Conservation (phyloP, 306 rosid species). For the Geum urbanum region DNA sequence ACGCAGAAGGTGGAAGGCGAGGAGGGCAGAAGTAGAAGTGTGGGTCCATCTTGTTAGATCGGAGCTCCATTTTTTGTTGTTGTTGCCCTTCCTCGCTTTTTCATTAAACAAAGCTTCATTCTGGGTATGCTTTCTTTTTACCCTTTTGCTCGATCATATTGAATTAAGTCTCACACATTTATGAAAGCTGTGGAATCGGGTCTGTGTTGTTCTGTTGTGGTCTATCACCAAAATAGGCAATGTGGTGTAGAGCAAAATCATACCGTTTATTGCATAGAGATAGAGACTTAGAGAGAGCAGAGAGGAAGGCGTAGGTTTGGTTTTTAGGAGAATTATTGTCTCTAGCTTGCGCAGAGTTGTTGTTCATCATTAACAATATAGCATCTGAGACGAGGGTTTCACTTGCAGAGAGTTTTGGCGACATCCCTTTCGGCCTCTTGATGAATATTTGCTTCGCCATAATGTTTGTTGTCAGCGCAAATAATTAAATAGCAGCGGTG, state of each 20-base stretch:
- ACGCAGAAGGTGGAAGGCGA: constrained; percentile 47
- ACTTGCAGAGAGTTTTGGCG: constrained; percentile 14
- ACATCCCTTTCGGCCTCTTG: constrained; percentile 9
- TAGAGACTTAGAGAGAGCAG: constrained; percentile 14
- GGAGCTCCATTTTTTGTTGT: constrained; percentile 19
- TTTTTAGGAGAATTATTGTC: constrained; percentile 38
- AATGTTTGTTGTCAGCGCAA: neutral
- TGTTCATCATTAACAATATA: constrained; percentile 25
- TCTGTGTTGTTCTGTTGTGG: constrained; percentile 5
- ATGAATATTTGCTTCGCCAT: constrained; percentile 1
- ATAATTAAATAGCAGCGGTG: constrained; percentile 15
- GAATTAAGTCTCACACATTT: constrained; percentile 6
- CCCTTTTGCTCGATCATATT: neutral
- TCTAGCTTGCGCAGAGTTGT: constrained; percentile 27
- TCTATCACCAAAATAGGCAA: constrained; percentile 34
- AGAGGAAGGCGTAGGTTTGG: constrained; percentile 31
- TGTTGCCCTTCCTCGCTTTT: constrained; percentile 24
- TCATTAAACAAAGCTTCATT: constrained; percentile 31
- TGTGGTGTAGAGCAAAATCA: constrained; percentile 33
- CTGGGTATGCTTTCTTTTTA: constrained; percentile 38
- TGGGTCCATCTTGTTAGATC: constrained; percentile 60
- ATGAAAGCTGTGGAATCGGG: constrained; percentile 31
- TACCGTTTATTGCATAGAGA: constrained; percentile 30
- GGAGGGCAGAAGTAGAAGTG: constrained; percentile 58
- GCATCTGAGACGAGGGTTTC: constrained; percentile 24